Conservation (phyloP, 345 rosid genomes). For the Eucalyptus curtisii region DNA sequence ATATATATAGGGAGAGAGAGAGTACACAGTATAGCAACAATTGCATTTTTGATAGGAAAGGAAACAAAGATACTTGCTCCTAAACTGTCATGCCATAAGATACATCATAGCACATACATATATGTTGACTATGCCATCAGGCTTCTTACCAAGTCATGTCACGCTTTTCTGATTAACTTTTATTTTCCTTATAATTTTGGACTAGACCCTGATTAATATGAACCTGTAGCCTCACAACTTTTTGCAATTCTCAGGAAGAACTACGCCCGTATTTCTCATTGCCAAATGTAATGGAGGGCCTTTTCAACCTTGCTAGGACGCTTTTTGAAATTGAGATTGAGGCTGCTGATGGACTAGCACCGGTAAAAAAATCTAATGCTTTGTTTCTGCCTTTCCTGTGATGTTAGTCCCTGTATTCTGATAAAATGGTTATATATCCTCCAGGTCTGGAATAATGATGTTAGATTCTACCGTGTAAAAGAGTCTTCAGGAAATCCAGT, state of each 20-base stretch:
- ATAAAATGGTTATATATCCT: constrained; percentile 1
- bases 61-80: background rate
- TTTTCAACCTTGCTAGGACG: constrained; percentile 62
- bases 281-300: constrained; percentile 83
- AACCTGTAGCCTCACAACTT: background rate
- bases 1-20: no score
- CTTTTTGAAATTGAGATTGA: constrained; percentile 68
- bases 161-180: background rate
- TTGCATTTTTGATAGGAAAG: background rate
- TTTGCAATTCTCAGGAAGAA: constrained; percentile 45
- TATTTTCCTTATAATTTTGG: background rate
- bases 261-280: constrained; percentile 76
- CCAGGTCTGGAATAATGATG: constrained; percentile 85
- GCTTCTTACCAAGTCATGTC: background rate
- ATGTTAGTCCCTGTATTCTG: background rate
- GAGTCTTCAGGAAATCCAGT: constrained; percentile 65
- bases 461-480: constrained; percentile 67
- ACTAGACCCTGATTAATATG: background rate
- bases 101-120: background rate
- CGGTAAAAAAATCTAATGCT: constrained; percentile 29
- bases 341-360: constrained; percentile 84
- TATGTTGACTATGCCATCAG: background rate
- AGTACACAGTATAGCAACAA: background rate
- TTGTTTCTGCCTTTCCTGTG: no score
- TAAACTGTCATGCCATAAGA: background rate